Evolutionary conservation across 108 stramenopile genomes (phyloP).

Genomic region (Pseudonitzschia multiseries): DNA sequence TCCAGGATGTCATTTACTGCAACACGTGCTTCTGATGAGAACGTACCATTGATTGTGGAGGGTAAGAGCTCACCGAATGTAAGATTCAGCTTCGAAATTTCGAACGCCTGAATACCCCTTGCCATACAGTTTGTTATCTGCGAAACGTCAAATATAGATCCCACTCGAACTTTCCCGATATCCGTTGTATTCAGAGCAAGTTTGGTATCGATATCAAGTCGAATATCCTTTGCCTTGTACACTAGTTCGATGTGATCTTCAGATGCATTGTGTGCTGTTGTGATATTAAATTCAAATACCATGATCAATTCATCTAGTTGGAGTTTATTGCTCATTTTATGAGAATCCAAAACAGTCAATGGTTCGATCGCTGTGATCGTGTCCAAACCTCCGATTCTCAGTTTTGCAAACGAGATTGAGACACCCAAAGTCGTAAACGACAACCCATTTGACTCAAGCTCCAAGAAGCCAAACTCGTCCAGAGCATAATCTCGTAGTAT

Average conservation of each 20-base stretch:
- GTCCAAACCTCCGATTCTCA: conserved; percentile 45
- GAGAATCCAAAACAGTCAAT: conserved; percentile 40
- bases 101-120: conserved; percentile 21
- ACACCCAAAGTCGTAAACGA: conserved; percentile 18
- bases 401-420: conserved; percentile 24
- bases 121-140: conserved; percentile 20
- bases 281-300: conserved; percentile 30
- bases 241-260: neutral
- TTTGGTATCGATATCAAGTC: conserved; percentile 35
- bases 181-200: conserved; percentile 41
- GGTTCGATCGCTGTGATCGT: conserved; percentile 31
- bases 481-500: conserved; percentile 26
- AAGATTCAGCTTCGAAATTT: conserved; percentile 16
- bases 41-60: neutral
- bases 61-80: neutral
- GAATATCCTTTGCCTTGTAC: conserved; percentile 34
- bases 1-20: conserved; percentile 5
- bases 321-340: conserved; percentile 38
- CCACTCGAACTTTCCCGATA: conserved; percentile 37
- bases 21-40: neutral
- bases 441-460: conserved; percentile 26
- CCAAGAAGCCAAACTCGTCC: conserved; percentile 31
- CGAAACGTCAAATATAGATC: conserved; percentile 28
- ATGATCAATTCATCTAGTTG: conserved; percentile 39
- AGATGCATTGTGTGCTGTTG: conserved; percentile 18